Percentiles rank a stretch among this genome's conserved stretches.
These are phyloP conservation scores for Ceratobasidium papillatum DNA, from an alignment of 1,284 basidiomycete genomes.

Conservation along the genomic window DNA sequence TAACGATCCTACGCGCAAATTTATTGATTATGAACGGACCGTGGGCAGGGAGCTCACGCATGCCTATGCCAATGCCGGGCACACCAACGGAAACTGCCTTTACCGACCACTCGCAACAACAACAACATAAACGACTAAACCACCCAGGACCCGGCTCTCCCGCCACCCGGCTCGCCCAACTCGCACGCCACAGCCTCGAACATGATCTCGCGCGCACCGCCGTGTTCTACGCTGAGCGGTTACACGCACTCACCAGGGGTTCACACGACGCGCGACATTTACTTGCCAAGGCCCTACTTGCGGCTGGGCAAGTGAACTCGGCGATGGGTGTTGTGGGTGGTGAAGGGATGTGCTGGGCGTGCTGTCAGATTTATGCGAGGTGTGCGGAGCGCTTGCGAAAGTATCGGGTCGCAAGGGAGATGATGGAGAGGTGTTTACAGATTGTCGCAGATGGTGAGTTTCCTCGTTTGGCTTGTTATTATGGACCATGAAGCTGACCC, in stretches of 20 bases:
- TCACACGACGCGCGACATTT: constrained; percentile 83
- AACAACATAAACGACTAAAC: constrained; percentile 7
- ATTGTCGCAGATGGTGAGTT: constrained; percentile 26
- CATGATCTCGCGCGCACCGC: constrained; percentile 76
- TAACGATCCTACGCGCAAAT: neutral
- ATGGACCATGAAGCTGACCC: neutral
- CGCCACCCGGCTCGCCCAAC: constrained; percentile 20
- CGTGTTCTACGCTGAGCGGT: constrained; percentile 80
- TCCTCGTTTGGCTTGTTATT: neutral
- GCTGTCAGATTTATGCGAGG: constrained; percentile 75
- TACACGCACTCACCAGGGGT: constrained; percentile 26
- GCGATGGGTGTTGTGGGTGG: constrained; percentile 72
- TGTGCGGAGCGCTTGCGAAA: constrained; percentile 78
- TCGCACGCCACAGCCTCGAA: constrained; percentile 62
- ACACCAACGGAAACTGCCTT: constrained; percentile 7
- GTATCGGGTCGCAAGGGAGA: constrained; percentile 72
- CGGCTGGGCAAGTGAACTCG: constrained; percentile 77
- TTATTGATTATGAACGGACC: constrained; percentile 19
- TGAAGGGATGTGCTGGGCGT: constrained; percentile 75
- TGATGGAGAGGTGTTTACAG: constrained; percentile 42
- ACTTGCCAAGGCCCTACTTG: constrained; percentile 80
- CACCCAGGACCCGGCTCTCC: constrained; percentile 3
- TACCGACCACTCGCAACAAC: neutral
- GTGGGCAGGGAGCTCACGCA: constrained; percentile 18
- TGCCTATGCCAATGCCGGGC: constrained; percentile 4